Percentiles rank a stretch among this genome's conserved stretches.
Conservation (phyloP, 1,284 basidiomycete species). For the Cutaneotrichosporon dermatis region DNA sequence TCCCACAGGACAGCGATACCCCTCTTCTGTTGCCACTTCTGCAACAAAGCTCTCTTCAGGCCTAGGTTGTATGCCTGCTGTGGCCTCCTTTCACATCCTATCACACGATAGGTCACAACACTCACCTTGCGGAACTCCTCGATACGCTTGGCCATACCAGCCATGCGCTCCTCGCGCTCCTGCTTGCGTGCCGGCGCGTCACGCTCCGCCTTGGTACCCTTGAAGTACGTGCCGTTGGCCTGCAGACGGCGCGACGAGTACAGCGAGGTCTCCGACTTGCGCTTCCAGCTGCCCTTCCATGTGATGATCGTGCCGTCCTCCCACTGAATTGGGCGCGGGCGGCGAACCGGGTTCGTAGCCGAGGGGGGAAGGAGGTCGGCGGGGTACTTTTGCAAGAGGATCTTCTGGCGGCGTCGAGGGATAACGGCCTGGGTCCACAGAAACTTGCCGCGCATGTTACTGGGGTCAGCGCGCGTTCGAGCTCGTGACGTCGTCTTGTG, state of each 20-base stretch:
- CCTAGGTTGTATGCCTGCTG: no score
- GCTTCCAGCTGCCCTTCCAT: constrained; percentile 20
- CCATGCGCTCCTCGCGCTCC: constrained; percentile 36
- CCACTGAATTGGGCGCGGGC: constrained; percentile 16
- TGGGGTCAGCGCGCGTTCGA: background rate
- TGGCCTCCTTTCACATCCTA: no score
- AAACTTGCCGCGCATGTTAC: background rate
- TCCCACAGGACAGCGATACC: no score
- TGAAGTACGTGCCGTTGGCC: constrained; percentile 37
- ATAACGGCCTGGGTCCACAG: constrained; percentile 11
- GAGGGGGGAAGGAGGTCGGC: constrained; percentile 30
- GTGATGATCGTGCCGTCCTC: constrained; percentile 19
- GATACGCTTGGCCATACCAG: constrained; percentile 44
- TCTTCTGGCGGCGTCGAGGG: constrained; percentile 32
- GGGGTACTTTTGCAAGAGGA: constrained; percentile 28
- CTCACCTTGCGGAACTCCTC: constrained; percentile 42
- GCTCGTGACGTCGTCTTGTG: no score
- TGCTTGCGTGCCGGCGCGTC: constrained; percentile 23
- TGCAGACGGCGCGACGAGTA: constrained; percentile 18
- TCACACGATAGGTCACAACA: no score
- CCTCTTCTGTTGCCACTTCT: no score
- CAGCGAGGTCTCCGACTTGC: constrained; percentile 22
- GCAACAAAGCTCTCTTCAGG: no score
- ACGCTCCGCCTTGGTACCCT: constrained; percentile 43
- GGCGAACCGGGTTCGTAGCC: constrained; percentile 18